phyloP scores from a whole-genome alignment of 768 basidiomycete species.

The Tricholoma matsutake region DNA sequence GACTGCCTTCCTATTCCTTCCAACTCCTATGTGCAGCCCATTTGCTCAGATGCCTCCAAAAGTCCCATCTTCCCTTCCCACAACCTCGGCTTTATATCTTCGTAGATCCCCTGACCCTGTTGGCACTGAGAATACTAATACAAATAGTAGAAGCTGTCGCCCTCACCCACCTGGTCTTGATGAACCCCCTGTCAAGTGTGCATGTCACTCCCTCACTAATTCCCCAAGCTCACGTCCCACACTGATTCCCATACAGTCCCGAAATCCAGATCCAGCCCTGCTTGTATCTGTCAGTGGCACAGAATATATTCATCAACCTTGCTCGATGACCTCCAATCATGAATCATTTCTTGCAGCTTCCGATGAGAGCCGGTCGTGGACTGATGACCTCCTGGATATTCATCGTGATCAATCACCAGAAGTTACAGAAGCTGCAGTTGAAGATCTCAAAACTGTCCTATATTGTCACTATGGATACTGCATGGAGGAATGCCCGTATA shows the following conservation, averaged over 20 bases:
- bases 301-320: neutral
- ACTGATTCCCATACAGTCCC: neutral
- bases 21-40: no score
- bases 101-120: neutral
- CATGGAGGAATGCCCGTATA: neutral
- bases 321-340: neutral
- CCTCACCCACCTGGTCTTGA: neutral
- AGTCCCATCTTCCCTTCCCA: neutral
- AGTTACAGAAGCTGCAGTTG: neutral
- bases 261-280: neutral
- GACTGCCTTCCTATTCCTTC: neutral
- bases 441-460: neutral
- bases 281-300: neutral
- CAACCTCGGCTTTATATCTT: neutral
- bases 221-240: neutral
- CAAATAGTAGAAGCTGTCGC: neutral
- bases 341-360: neutral
- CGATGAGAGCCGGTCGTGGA: neutral
- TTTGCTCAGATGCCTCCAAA: neutral
- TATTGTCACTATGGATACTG: conserved; percentile 1
- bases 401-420: neutral
- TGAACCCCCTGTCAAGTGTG: neutral
- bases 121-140: neutral
- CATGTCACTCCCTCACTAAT: neutral
- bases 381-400: conserved; percentile 2